phyloP scores from a whole-genome alignment of 2,329 filamentous ascomycete species.

The Xylariaceae sp. region DNA sequence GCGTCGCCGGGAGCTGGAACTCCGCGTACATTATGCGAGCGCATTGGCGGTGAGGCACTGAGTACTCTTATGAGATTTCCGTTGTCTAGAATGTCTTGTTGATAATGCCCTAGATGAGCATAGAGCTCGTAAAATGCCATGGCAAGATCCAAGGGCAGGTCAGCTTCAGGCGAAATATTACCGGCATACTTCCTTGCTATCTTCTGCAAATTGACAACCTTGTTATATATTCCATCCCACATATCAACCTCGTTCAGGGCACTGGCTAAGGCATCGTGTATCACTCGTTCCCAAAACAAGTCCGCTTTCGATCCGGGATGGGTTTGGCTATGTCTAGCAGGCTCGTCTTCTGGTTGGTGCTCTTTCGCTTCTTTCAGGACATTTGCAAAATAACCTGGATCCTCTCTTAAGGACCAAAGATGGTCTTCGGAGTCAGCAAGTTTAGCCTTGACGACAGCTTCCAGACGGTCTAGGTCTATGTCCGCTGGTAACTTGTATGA shows the following conservation, averaged over 20 bases:
- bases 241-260: neutral
- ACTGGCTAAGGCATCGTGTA: neutral
- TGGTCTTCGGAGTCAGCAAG: conserved; percentile 8
- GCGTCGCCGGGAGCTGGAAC: neutral
- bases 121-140: neutral
- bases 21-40: neutral
- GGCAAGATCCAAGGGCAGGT: neutral
- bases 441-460: conserved; percentile 3
- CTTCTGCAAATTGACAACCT: neutral
- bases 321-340: neutral
- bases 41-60: conserved; percentile 4
- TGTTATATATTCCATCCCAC: neutral
- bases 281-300: neutral
- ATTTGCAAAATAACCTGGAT: conserved; percentile 13
- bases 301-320: neutral
- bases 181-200: neutral
- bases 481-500: neutral
- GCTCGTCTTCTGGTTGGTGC: neutral
- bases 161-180: neutral
- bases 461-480: neutral
- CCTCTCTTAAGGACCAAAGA: conserved; percentile 7
- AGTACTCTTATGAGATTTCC: neutral
- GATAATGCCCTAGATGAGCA: neutral
- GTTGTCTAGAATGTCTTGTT: neutral
- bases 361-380: neutral